Evolutionary conservation across 257 asterid genomes (phyloP), one percentile per base, ranked within the genome.

Genomic region (Capsicum rhomboideum): DNA sequence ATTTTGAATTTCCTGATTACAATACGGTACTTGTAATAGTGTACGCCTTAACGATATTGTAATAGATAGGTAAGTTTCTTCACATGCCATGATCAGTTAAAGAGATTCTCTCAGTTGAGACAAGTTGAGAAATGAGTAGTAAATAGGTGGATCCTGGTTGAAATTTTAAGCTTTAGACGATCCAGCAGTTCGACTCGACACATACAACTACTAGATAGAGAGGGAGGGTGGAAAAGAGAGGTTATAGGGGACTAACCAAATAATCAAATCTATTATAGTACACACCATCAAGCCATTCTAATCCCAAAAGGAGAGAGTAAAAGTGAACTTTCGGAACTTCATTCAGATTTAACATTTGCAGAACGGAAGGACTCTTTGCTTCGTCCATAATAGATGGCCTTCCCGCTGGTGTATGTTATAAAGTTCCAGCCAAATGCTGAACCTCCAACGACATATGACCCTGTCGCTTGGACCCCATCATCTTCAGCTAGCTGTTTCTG

Each of bases 361-460:
- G 91, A 88, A 82, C 95, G 92, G 83, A 90, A 94, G 26, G 89
- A 91, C 86, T 90, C 97, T 82, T 91, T 95, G 0, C 92, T 90
- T 84, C 87, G 88, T 67, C 98, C 98, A 79, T 91, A 93, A 82
- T 91, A 94, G 20, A 85, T 84, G 14, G 91, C 56, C 29, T 81
- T 64, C 53, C 82, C 83, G 42, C 90, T 90, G 28, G 84, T 85
- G 88, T 69, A 95, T 7, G 94, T 91, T 56, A 93, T 77, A 85
- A 92, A 95, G 87, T 95, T 94, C 98, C 99, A 94, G 11, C 99
- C 97, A 50, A 94, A 92, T 50, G 97, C 96, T n/a, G 97, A 95
- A 6, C 96, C 97, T 10, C 98, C 99, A 10, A 91, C 88, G 14
- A 91, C 74, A 28, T 88, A 90, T 6, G 93, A 84, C 28, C 91